Conservation (phyloP, 163 green algal genomes). For the Scenedesmus sp. region DNA sequence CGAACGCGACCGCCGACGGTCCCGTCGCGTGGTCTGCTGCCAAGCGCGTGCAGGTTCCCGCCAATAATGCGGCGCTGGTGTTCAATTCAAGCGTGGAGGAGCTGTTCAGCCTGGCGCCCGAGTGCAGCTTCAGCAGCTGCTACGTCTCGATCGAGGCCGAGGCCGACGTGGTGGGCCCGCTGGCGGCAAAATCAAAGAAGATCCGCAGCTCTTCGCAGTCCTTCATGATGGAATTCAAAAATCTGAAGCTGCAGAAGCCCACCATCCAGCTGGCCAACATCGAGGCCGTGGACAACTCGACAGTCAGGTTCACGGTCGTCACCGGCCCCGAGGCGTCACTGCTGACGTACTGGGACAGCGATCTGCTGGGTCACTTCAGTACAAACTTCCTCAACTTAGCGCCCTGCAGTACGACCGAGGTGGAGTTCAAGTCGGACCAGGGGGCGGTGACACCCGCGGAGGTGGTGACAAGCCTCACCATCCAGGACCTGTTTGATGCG, state of each 20-base stretch:
- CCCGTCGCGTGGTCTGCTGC: slow-evolving; percentile 13
- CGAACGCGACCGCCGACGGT: not conserved
- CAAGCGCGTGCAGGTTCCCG: slow-evolving; percentile 29
- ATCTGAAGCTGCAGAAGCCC: slow-evolving; percentile 27
- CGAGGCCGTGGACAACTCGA: not conserved
- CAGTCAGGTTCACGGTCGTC: slow-evolving; percentile 38
- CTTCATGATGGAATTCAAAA: slow-evolving; percentile 46
- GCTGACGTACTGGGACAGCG: slow-evolving; percentile 39
- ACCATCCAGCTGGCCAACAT: slow-evolving; percentile 15
- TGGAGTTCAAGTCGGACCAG: slow-evolving; percentile 44
- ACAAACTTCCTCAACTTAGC: slow-evolving; percentile 43
- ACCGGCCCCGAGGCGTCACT: not conserved
- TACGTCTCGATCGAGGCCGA: slow-evolving; percentile 36
- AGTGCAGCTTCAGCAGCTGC: slow-evolving; percentile 34
- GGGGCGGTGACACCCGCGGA: slow-evolving; percentile 10
- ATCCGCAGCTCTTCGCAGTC: not conserved
- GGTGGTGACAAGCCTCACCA: slow-evolving; percentile 21
- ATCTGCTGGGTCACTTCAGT: slow-evolving; percentile 43
- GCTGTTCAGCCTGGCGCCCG: not conserved
- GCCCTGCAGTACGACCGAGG: slow-evolving; percentile 35
- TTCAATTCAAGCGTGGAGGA: slow-evolving; percentile 42
- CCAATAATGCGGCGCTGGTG: slow-evolving; percentile 39
- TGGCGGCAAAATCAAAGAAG: not conserved
- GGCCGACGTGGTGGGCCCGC: not conserved
- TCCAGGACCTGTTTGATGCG: slow-evolving; percentile 48